Conservation (phyloP, 148 eudicot genomes). For the Spergularia bocconei region DNA sequence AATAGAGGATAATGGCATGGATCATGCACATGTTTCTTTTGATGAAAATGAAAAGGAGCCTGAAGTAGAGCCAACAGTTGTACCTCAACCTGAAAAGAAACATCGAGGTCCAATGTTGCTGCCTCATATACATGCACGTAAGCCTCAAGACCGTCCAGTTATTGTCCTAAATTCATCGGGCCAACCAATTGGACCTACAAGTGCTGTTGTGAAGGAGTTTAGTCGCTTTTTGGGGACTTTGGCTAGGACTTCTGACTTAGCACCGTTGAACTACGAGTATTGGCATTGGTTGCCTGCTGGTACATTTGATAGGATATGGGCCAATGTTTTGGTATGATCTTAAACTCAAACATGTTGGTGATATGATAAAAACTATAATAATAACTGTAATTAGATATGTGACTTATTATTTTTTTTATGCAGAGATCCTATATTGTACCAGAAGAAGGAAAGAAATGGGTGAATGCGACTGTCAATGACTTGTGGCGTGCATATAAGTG, state of each 20-base stretch:
- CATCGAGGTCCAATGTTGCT: not conserved
- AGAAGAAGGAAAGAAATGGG: not conserved
- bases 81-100: not conserved
- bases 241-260: not conserved
- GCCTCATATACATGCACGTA: not conserved
- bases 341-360: not conserved
- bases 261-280: not conserved
- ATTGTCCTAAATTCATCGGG: not conserved
- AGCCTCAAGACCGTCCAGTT: not conserved
- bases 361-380: not conserved
- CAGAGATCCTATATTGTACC: not conserved
- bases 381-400: not conserved
- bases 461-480: not conserved
- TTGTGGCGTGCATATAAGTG: not conserved
- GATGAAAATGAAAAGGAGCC: no score
- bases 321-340: not conserved
- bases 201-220: not conserved
- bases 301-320: not conserved
- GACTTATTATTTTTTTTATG: not conserved
- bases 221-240: not conserved
- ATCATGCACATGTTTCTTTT: no score
- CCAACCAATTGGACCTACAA: not conserved
- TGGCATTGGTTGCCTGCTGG: not conserved
- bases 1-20: no score
- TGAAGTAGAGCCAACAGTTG: no score